phyloP scores from a whole-genome alignment of 2,329 filamentous ascomycete species.

The Colletotrichum shisoi region DNA sequence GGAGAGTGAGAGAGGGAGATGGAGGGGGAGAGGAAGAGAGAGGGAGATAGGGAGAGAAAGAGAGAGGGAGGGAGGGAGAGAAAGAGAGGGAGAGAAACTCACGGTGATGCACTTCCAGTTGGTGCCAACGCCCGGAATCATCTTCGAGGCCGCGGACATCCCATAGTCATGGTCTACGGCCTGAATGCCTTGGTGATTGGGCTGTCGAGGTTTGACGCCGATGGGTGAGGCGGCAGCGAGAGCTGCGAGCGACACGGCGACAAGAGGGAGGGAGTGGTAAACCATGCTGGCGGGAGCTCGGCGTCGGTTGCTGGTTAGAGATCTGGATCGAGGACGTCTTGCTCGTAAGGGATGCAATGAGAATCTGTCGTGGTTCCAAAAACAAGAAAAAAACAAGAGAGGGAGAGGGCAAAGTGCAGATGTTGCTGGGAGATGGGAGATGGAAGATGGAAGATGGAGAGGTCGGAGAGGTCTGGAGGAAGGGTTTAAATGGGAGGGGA shows the following conservation, averaged over 20 bases:
- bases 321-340: not conserved
- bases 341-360: not conserved
- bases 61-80: too few species aligned
- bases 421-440: not conserved
- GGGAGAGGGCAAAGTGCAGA: not conserved
- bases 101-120: slow-evolving; percentile 22
- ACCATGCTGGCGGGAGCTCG: slow-evolving; percentile 5
- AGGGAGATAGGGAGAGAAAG: not conserved
- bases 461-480: not conserved
- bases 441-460: not conserved
- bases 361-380: slow-evolving; percentile 11
- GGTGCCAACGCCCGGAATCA: slow-evolving; percentile 18
- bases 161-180: not conserved
- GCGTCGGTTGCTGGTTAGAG: not conserved
- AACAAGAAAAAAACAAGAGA: not conserved
- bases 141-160: not conserved
- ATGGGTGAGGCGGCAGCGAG: slow-evolving; percentile 16
- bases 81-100: not conserved
- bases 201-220: not conserved
- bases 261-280: not conserved
- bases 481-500: slow-evolving; percentile 2
- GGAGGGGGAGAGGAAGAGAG: not conserved
- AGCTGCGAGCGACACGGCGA: slow-evolving; percentile 4
- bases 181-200: not conserved
- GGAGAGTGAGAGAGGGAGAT: too few species aligned